Evolutionary conservation across 495 filamentous ascomycete genomes (phyloP).

Genomic region (Penicillium malachiteum): DNA sequence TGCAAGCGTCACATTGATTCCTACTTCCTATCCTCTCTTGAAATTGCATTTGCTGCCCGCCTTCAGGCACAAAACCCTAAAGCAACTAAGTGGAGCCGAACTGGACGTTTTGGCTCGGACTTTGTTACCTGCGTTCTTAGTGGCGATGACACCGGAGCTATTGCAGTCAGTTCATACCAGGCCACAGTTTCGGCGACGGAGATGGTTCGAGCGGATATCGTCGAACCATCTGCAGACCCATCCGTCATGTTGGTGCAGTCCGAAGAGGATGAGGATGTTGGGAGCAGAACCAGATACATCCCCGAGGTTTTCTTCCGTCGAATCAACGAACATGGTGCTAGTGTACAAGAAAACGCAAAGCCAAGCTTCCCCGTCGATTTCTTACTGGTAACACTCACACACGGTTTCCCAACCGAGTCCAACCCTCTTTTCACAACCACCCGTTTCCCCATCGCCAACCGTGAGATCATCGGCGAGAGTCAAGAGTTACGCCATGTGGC

Average conservation of each 20-base stretch:
- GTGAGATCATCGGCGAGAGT: slow-evolving; percentile 76
- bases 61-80: slow-evolving; percentile 87
- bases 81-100: slow-evolving; percentile 94
- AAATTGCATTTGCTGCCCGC: slow-evolving; percentile 84
- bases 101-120: slow-evolving; percentile 89
- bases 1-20: slow-evolving; percentile 98
- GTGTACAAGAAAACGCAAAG: slow-evolving; percentile 95
- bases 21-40: slow-evolving; percentile 88
- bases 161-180: slow-evolving; percentile 88
- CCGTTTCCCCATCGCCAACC: slow-evolving; percentile 85
- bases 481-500: slow-evolving; percentile 70
- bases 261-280: slow-evolving; percentile 74
- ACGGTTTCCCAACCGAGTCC: slow-evolving; percentile 85
- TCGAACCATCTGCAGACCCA: slow-evolving; percentile 93
- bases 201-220: slow-evolving; percentile 93
- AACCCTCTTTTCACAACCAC: slow-evolving; percentile 69
- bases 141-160: slow-evolving; percentile 85
- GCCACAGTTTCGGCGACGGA: slow-evolving; percentile 92
- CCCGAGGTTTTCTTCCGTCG: slow-evolving; percentile 95
- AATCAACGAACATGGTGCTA: slow-evolving; percentile 95
- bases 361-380: slow-evolving; percentile 96
- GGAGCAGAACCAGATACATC: slow-evolving; percentile 81
- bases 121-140: slow-evolving; percentile 96
- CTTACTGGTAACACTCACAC: slow-evolving; percentile 90
- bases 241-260: slow-evolving; percentile 90